phyloP scores from a whole-genome alignment of 1,139 yeast genomes.

The Candida tropicalis region DNA sequence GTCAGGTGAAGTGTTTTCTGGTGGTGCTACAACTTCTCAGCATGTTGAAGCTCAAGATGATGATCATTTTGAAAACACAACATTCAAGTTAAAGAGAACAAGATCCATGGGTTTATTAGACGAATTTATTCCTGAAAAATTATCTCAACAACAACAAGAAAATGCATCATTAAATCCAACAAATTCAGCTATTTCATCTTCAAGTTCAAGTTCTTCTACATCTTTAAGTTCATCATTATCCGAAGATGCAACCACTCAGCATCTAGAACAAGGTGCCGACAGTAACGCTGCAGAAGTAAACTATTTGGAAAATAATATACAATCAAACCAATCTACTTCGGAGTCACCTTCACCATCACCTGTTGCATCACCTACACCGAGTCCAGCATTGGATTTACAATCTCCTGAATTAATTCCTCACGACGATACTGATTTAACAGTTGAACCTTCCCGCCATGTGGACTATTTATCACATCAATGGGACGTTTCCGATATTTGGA shows the following conservation, averaged over 20 bases:
- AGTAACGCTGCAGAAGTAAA: constrained; percentile 4
- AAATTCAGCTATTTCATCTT: constrained; percentile 6
- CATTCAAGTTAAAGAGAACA: constrained; percentile 80
- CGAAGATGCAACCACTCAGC: constrained; percentile 1
- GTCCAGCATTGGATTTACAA: constrained; percentile 16
- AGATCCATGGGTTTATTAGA: constrained; percentile 82
- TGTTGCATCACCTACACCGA: constrained; percentile 13
- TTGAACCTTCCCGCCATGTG: constrained; percentile 86
- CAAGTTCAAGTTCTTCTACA: constrained; percentile 5
- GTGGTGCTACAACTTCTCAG: constrained; percentile 56
- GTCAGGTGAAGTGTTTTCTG: constrained; percentile 44
- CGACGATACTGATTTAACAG: constrained; percentile 81
- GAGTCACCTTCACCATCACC: constrained; percentile 19
- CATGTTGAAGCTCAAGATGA: constrained; percentile 74
- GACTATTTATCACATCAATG: constrained; percentile 94
- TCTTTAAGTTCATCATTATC: constrained; percentile 4
- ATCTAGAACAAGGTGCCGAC: constrained; percentile 6
- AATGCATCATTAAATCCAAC: constrained; percentile 3
- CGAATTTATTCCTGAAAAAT: constrained; percentile 53
- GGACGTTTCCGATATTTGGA: constrained; percentile 91
- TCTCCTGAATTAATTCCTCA: constrained; percentile 58
- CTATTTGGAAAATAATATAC: neutral
- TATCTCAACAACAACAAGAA: constrained; percentile 11
- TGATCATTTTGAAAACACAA: constrained; percentile 68
- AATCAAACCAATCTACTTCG: constrained; percentile 9